Base-by-base conservation (phyloP, 1,284 basidiomycete species). In the Earliella scabrosa region DNA sequence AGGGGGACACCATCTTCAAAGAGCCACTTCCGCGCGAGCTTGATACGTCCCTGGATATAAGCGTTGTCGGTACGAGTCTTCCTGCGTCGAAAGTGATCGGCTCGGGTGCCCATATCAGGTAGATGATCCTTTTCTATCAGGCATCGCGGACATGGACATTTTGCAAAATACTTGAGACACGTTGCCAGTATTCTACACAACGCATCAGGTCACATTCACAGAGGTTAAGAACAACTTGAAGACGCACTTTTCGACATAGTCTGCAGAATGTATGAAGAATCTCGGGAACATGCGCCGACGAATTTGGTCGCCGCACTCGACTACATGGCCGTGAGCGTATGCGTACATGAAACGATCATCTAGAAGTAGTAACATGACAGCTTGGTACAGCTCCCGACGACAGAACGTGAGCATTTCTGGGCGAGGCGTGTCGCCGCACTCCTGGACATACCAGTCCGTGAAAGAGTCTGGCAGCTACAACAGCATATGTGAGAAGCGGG, bases 221-320 rank as follows among this genome's bases (percentile, higher is more conserved):
- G n/a, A n/a, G n/a, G n/a, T n/a, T n/a, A n/a, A n/a, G n/a, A n/a
- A n/a, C n/a, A n/a, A n/a, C n/a, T n/a, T n/a, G n/a, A n/a, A 6
- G n/a, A 44, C 63, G 24, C 48, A 67, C 64, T 64, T 64, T 45
- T 68, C 66, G 7, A 63, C 59, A 66, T 76, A 77, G 56, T 77
- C 75, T 0, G 73, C 63, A 0, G 63, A 63, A 26, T 68, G 65
- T 3, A 59, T 64, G 24, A 66, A 59, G 3, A 68, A 46, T 1
- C 63, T 45, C 0, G 65, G 65, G 32, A 62, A 68, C 2, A 66
- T 20, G 3, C 60, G 52, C 0, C 65, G 50, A 10, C 14, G 10
- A 31, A 68, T 47, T 0, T 59, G 59, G 41, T 68, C 62, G 1
- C 47, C 50, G 39, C 63, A 67, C 7, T 56, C 50, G 10, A 74